phyloP scores from a whole-genome alignment of 2,329 filamentous ascomycete genomes.

The Aspergillus transmontanensis region DNA sequence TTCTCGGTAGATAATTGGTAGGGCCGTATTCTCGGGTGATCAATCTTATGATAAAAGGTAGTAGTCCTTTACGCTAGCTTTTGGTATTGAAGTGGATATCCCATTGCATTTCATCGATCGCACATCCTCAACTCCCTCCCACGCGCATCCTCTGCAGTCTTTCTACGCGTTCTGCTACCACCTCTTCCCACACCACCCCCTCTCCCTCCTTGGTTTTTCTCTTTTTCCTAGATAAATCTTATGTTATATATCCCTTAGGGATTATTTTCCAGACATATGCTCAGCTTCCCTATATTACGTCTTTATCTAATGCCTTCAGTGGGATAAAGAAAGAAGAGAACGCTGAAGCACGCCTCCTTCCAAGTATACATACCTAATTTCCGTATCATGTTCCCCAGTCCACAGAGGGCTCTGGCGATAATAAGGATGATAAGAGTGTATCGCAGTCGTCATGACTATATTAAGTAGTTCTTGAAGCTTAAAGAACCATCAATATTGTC shows the following conservation, averaged over 20 bases:
- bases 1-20: conserved; percentile 17
- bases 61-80: background rate
- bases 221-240: background rate
- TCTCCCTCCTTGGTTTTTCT: background rate
- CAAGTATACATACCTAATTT: background rate
- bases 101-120: background rate
- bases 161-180: conserved; percentile 9
- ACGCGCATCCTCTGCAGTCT: background rate
- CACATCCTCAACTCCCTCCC: conserved; percentile 5
- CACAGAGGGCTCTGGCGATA: background rate
- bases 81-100: background rate
- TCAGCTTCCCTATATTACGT: background rate
- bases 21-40: conserved; percentile 5
- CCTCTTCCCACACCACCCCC: background rate
- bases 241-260: background rate
- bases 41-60: background rate
- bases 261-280: background rate
- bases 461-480: background rate
- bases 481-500: background rate
- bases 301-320: background rate
- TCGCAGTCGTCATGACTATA: background rate
- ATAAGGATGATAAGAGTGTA: background rate
- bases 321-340: background rate
- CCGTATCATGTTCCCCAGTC: background rate
- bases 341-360: background rate